Base-by-base conservation (phyloP, 306 rosid genomes). In the Carpinus viminea region DNA sequence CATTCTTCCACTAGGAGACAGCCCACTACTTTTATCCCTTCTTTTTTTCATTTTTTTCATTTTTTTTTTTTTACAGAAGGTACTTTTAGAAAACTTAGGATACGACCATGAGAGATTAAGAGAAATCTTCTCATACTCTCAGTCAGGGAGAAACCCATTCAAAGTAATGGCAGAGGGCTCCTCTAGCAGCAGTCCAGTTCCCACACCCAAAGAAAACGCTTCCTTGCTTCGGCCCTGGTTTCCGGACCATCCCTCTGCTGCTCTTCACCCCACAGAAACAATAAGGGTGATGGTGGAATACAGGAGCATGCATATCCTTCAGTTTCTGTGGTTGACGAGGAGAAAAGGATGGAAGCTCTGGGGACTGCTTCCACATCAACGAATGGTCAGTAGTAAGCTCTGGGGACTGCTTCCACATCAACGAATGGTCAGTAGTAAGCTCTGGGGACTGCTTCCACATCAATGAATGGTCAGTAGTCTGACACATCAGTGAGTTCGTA, bases 211-310 rank as follows among this genome's bases (percentile, higher is more conserved):
- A 95, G 94, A 90, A 93, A 66, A 78, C 77, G 78, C 91, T 85
- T 60, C 97, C 98, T 68, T 89, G 97, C 85, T 84, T 95, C 8
- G 98, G 96, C 72, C 97, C 97, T 20, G 96, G 96, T 88, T 90
- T 91, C 70, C 89, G 87, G 28, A 93, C 83, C 89, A 85, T 81
- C 46, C 87, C 88, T 85, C 81, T 79, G 82, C 89, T 86, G 88
- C 93, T 90, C 86, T 86, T 91, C 85, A 89, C 97, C 78, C 97
- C 98, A 77, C 98, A 93, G 77, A 52, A 90, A 82, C 98, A 93
- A 80, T 18, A 81, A 18, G 96, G 92, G 70, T 85, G 82, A 80
- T 85, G 85, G 61, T 84, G 92, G 82, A 83, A 64, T 56, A 76
- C 26, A 2, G 91, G 88, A 62, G 74, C 10, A 17, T 83, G 83